Percentiles rank a stretch among this genome's conserved stretches.
These are phyloP conservation scores for Flaveria robusta DNA, from an alignment of 129 eudicot genomes.

Conservation along the genomic window DNA sequence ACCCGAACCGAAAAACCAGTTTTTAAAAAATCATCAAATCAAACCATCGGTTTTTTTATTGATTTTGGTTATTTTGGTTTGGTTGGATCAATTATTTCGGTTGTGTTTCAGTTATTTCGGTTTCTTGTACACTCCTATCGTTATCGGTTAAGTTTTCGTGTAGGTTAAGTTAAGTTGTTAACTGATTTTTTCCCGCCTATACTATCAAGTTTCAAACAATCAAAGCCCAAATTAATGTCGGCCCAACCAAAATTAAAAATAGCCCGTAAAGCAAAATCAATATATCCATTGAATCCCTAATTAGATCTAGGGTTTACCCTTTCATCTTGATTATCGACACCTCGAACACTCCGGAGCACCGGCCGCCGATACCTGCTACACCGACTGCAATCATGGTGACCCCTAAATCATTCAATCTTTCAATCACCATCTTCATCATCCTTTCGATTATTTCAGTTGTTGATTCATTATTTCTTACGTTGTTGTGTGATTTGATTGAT, in stretches of 20 bases:
- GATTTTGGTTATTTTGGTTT: too few relatives aligned
- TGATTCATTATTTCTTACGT: neutral
- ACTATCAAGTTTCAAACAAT: too few relatives aligned
- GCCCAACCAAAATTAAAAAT: neutral
- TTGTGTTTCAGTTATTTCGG: too few relatives aligned
- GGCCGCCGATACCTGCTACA: constrained; percentile 30
- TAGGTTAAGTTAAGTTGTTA: too few relatives aligned
- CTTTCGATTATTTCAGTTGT: neutral
- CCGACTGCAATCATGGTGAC: constrained; percentile 31
- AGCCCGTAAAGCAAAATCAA: neutral
- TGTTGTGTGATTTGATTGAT: neutral
- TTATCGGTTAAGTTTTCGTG: too few relatives aligned
- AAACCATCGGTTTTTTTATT: too few relatives aligned
- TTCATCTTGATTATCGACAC: neutral
- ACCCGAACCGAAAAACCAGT: too few relatives aligned
- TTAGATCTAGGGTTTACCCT: constrained; percentile 30
- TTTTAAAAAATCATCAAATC: too few relatives aligned
- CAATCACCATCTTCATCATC: neutral
- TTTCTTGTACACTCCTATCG: too few relatives aligned
- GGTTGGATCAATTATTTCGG: too few relatives aligned
- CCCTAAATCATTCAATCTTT: neutral
- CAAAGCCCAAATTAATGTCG: neutral
- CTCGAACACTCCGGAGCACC: neutral
- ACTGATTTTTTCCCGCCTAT: too few relatives aligned
- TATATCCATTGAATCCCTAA: neutral